phyloP scores from a whole-genome alignment of 257 asterid species.

The Nicotiana attenuata region DNA sequence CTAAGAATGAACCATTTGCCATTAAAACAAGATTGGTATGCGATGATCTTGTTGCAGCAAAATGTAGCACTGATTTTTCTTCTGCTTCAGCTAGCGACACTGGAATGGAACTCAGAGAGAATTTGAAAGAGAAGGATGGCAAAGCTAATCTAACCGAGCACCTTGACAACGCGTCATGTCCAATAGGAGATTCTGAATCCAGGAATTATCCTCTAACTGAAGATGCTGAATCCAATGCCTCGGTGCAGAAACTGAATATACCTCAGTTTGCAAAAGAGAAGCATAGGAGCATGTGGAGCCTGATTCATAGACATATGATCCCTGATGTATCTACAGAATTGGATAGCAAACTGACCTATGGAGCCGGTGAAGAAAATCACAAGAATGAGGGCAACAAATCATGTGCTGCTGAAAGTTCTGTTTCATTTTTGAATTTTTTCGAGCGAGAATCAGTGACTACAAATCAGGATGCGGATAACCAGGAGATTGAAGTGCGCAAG shows the following conservation, averaged over 20 bases:
- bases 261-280: slow-evolving; percentile 7
- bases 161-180: slow-evolving; percentile 5
- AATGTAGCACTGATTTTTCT: slow-evolving; percentile 12
- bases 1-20: slow-evolving; percentile 15
- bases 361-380: slow-evolving; percentile 14
- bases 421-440: slow-evolving; percentile 11
- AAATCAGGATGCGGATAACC: slow-evolving; percentile 28
- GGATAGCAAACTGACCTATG: background rate
- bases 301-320: slow-evolving; percentile 31
- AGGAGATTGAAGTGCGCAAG: slow-evolving; percentile 54
- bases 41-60: slow-evolving; percentile 17
- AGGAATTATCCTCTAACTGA: background rate
- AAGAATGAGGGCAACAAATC: slow-evolving; percentile 15
- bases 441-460: slow-evolving; percentile 20
- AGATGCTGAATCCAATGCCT: background rate
- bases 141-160: slow-evolving; percentile 20
- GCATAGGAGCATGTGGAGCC: slow-evolving; percentile 33
- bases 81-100: slow-evolving; percentile 23
- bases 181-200: slow-evolving; percentile 20
- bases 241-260: background rate
- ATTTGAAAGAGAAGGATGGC: slow-evolving; percentile 9
- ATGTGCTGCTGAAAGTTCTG: slow-evolving; percentile 15
- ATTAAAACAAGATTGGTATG: background rate
- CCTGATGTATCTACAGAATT: slow-evolving; percentile 20
- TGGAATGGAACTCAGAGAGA: background rate